phyloP scores from a whole-genome alignment of 257 asterid species.

The Lantana camara region DNA sequence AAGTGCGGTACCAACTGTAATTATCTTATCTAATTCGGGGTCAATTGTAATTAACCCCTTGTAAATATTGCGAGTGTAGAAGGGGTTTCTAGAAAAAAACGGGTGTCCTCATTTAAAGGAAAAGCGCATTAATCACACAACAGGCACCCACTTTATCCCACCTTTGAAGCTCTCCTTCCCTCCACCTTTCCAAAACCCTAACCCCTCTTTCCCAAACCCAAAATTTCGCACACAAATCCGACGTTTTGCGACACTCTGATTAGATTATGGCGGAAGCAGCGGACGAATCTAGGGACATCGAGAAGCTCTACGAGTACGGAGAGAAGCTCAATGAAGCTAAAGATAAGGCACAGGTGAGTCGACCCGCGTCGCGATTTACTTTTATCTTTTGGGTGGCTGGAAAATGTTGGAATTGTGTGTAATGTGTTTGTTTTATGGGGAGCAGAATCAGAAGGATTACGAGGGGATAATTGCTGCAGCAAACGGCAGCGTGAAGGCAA shows the following conservation, averaged over 20 bases:
- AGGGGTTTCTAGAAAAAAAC: background rate
- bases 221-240: background rate
- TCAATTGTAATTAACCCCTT: too few species aligned
- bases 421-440: slow-evolving; percentile 1
- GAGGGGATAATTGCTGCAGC: slow-evolving; percentile 86
- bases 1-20: too few species aligned
- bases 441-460: slow-evolving; percentile 72
- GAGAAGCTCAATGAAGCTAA: slow-evolving; percentile 78
- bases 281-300: slow-evolving; percentile 70
- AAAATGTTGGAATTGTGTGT: background rate
- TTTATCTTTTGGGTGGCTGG: background rate
- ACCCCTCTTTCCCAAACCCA: slow-evolving; percentile 20
- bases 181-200: slow-evolving; percentile 37
- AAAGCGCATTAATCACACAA: too few species aligned
- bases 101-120: background rate
- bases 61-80: too few species aligned
- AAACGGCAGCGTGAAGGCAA: slow-evolving; percentile 83
- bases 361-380: background rate
- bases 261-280: slow-evolving; percentile 54
- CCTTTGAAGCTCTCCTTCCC: slow-evolving; percentile 8
- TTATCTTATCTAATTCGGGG: too few species aligned
- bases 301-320: slow-evolving; percentile 84
- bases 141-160: too few species aligned
- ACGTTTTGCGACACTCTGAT: slow-evolving; percentile 10
- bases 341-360: slow-evolving; percentile 76